phyloP scores from a whole-genome alignment of 768 basidiomycete species.

The Plicaturopsis crispa region DNA sequence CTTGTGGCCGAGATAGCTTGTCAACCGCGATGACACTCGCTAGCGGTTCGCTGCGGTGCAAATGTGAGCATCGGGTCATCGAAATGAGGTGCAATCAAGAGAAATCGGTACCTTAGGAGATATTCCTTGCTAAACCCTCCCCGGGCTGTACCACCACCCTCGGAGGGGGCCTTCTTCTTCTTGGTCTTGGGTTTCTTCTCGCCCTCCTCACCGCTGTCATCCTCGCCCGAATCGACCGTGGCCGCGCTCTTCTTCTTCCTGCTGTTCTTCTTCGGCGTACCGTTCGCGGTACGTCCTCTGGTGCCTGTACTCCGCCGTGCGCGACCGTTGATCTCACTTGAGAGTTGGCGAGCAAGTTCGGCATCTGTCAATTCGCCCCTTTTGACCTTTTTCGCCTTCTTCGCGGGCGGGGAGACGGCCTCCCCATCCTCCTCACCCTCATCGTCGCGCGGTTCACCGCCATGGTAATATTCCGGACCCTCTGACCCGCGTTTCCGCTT shows the following conservation, averaged over 20 bases:
- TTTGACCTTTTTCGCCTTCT: slow-evolving; percentile 42
- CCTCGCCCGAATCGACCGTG: slow-evolving; percentile 38
- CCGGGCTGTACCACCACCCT: slow-evolving; percentile 41
- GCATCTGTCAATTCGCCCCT: slow-evolving; percentile 60
- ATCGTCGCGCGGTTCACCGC: slow-evolving; percentile 14
- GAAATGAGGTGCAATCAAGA: no score
- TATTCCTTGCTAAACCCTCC: slow-evolving; percentile 81
- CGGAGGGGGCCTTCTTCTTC: slow-evolving; percentile 28
- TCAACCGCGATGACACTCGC: slow-evolving; percentile 60
- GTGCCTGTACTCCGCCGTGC: slow-evolving; percentile 39
- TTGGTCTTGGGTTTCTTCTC: slow-evolving; percentile 30
- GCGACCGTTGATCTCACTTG: slow-evolving; percentile 61
- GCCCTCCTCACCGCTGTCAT: slow-evolving; percentile 41
- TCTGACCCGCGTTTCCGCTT: slow-evolving; percentile 10
- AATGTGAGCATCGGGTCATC: no score
- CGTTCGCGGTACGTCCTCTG: slow-evolving; percentile 25
- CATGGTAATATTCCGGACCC: not conserved
- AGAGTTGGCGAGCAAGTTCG: slow-evolving; percentile 63
- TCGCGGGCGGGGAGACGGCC: slow-evolving; percentile 11
- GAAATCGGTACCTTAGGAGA: slow-evolving; percentile 47
- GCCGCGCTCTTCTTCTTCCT: slow-evolving; percentile 48
- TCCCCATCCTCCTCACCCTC: slow-evolving; percentile 11
- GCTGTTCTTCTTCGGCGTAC: slow-evolving; percentile 35
- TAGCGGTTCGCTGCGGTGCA: slow-evolving; percentile 53
- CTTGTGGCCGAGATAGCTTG: slow-evolving; percentile 76